Evolutionary conservation across 768 basidiomycete species (phyloP).

Genomic region (Tulasnella sp.): DNA sequence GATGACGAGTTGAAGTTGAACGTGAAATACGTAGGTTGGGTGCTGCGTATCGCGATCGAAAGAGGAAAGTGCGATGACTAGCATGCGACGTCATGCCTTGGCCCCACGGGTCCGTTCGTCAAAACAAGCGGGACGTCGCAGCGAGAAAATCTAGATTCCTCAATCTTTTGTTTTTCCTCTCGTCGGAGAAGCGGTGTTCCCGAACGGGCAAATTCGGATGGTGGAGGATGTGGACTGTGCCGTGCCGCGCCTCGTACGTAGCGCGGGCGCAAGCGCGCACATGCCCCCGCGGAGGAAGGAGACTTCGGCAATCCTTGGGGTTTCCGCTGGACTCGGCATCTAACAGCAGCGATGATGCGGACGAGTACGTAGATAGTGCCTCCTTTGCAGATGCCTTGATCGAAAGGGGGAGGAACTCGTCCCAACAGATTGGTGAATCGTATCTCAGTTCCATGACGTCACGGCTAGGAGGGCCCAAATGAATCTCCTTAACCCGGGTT

Average conservation of each 20-base stretch:
- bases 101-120: too few relatives aligned
- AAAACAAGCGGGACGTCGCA: too few relatives aligned
- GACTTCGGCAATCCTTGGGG: too few relatives aligned
- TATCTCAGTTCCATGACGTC: slow-evolving; percentile 2
- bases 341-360: not conserved
- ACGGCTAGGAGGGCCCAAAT: not conserved
- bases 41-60: not conserved
- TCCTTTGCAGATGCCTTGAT: too few relatives aligned
- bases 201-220: not conserved
- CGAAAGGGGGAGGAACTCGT: not conserved
- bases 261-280: too few relatives aligned
- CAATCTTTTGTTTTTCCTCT: not conserved
- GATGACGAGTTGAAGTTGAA: not conserved
- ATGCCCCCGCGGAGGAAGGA: too few relatives aligned
- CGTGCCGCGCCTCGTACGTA: too few relatives aligned
- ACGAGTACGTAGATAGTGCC: too few relatives aligned
- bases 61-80: too few relatives aligned
- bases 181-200: too few relatives aligned
- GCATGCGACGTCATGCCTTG: too few relatives aligned
- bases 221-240: too few relatives aligned
- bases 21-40: not conserved
- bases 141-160: not conserved
- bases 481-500: not conserved
- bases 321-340: not conserved
- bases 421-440: not conserved